Evolutionary conservation across 371 early-diverging fungal species (phyloP), one percentile per base, ranked within the genome.

Genomic region (Apophysomyces elegans): DNA sequence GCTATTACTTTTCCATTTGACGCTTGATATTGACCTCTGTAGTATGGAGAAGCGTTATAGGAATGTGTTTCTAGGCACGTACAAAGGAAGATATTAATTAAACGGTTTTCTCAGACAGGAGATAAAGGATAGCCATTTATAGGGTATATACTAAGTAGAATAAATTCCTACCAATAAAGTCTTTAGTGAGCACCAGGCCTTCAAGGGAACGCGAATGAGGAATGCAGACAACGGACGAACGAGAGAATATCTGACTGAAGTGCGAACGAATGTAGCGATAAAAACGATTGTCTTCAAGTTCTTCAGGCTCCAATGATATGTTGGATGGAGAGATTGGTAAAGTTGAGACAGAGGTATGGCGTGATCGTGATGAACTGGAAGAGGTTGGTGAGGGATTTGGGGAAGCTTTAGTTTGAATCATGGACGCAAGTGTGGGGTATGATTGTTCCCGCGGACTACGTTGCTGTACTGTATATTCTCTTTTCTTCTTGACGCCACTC

Each of bases 11-110:
- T 88, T 32, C 84, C 82, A 57, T 83, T 85, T 4, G 84, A 70
- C 26, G 84, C 78, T 66, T 80, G 81, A 57, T 68, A 86, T 72
- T 88, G 88, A 35, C 79, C 85, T 58, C 75, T 78, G 59, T 75
- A 88, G 68, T 86, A 88, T 32, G 88, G 88, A 44, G 88, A 88
- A 0, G 80, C 78, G 32, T 75, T 84, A 69, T 84, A 81, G 38
- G 83, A 83, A 67, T 88, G 88, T 8, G 86, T 79, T 35, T 88
- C 88, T 88, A 77, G 11, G 37, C 18, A 64, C 16, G 38, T 41
- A 57, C 12, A 7, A n/a, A 26, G 63, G 62, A 32, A 60, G 44
- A 70, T 41, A 14, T 32, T 7, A 38, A 16, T 38, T 43, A 56
- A 56, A 56, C 37, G n/a, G 37, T 37, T 13, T 57, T 61, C 21